These are phyloP conservation scores for Ophiocordyceps camponoti-leonardi DNA, from an alignment of 2,329 filamentous ascomycete species.

Conservation along the genomic window DNA sequence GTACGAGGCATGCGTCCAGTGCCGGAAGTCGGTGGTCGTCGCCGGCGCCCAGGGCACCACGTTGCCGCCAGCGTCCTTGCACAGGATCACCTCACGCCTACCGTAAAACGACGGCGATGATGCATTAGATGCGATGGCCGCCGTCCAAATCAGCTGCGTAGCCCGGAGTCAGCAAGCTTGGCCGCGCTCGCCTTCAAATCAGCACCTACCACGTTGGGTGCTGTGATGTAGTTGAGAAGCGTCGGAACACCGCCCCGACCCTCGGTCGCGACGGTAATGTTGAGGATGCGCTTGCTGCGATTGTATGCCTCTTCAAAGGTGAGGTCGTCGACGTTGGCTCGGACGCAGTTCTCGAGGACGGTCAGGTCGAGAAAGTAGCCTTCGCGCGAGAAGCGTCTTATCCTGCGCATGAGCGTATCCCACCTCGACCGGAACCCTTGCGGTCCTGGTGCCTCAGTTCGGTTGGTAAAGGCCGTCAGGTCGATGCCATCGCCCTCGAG, in stretches of 20 bases:
- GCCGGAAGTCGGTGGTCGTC: constrained; percentile 44
- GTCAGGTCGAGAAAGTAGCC: constrained; percentile 73
- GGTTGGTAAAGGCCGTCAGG: constrained; percentile 54
- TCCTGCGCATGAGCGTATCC: constrained; percentile 47
- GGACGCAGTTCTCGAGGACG: constrained; percentile 69
- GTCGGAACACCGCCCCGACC: constrained; percentile 63
- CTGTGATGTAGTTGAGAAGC: constrained; percentile 79
- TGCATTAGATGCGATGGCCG: constrained; percentile 60
- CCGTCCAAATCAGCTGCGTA: constrained; percentile 57
- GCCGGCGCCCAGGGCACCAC: constrained; percentile 59
- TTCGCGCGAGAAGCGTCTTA: constrained; percentile 52
- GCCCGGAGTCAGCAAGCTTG: background rate
- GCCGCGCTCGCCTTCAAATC: background rate
- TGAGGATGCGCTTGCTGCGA: constrained; percentile 70
- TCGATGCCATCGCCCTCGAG: constrained; percentile 69
- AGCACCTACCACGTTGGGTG: constrained; percentile 68
- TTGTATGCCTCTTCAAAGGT: constrained; percentile 89
- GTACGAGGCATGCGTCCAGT: constrained; percentile 49
- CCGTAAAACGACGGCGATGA: constrained; percentile 48
- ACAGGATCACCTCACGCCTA: constrained; percentile 50
- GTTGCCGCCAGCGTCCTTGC: constrained; percentile 57
- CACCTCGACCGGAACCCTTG: constrained; percentile 24
- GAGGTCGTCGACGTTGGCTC: constrained; percentile 70
- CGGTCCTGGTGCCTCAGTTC: constrained; percentile 12
- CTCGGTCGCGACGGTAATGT: constrained; percentile 75